These are phyloP conservation scores for Scedosporium aurantiacum DNA, from an alignment of 2,329 filamentous ascomycete genomes.

Conservation along the genomic window DNA sequence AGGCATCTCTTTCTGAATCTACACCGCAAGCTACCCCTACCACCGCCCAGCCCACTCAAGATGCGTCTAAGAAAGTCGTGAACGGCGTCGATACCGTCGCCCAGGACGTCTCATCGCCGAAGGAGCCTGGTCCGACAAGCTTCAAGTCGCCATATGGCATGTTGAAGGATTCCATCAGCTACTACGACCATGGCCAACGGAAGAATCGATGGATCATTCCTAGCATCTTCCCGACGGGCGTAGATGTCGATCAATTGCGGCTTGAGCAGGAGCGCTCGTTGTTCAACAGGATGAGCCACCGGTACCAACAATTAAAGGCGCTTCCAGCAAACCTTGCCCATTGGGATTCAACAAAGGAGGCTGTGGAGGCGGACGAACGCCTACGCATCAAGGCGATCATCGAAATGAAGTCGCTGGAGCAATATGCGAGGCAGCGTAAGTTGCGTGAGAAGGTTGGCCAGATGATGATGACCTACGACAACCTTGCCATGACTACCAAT, in stretches of 20 bases:
- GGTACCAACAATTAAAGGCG: slow-evolving; percentile 73
- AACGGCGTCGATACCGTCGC: slow-evolving; percentile 11
- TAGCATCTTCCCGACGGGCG: slow-evolving; percentile 76
- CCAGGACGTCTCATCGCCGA: slow-evolving; percentile 27
- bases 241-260: slow-evolving; percentile 76
- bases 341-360: slow-evolving; percentile 68
- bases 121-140: slow-evolving; percentile 52
- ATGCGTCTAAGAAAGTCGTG: slow-evolving; percentile 6
- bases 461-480: slow-evolving; percentile 92
- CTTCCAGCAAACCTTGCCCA: slow-evolving; percentile 77
- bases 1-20: slow-evolving; percentile 12
- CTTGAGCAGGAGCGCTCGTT: slow-evolving; percentile 81
- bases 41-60: slow-evolving; percentile 17
- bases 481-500: slow-evolving; percentile 94
- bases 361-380: slow-evolving; percentile 61
- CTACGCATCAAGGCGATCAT: slow-evolving; percentile 85
- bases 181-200: slow-evolving; percentile 66
- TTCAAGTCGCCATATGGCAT: slow-evolving; percentile 62
- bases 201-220: slow-evolving; percentile 72
- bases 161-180: slow-evolving; percentile 54
- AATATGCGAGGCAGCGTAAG: slow-evolving; percentile 80
- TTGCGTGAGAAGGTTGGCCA: slow-evolving; percentile 79
- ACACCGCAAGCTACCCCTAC: slow-evolving; percentile 14
- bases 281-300: slow-evolving; percentile 79
- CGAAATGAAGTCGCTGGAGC: slow-evolving; percentile 81